Base-by-base conservation (phyloP, 176 grass and related monocot genomes). In the Avena sativa region DNA sequence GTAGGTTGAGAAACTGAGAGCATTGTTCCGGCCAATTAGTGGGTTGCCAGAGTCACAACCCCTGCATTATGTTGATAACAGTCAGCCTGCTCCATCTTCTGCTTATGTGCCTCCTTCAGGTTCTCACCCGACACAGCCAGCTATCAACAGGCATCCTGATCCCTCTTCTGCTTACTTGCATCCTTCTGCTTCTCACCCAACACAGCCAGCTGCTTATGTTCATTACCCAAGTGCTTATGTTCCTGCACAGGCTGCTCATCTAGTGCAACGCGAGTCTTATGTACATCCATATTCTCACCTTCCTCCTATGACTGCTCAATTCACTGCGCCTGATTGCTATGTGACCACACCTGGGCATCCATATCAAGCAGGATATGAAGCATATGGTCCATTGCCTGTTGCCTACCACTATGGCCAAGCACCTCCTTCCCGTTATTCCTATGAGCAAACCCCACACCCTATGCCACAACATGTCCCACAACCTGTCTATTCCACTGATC, bases 1-100 rank as follows among this genome's bases (percentile, higher is more conserved):
- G 78, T 81, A 94, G 92, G 87, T 94, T 65, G 67, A 82, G 55
- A 89, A 90, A 64, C 61, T 94, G 82, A 88, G 79, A 47, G 49
- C 44, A 17, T 80, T 91, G 74, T 94, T 92, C 72, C 66, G 47
- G n/a, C 82, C 92, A 82, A 47, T 88, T 78, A 13, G 4, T 89
- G 23, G 70, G 77, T 34, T 75, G 74, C 77, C 61, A 78, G 79
- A 87, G 60, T 83, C 81, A 52, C 40, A 60, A 81, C 61, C 83
- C 4, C 19, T 19, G 12, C 73, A 87, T 38, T 79, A 83, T 89
- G 81, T 73, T 85, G 71, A 82, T 83, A 75, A 88, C 56, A 78
- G 74, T 9, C 78, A 43, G 5, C n/a, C 78, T 79, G 74, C 50
- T 23, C 73, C 73, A 52, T 76, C 73, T 53, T 25, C 73, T 76